A percentile compares a stretch with the other conserved stretches of the same genome.
Conservation (phyloP, 164 flowering plant genomes). For the Taxillus chinensis region DNA sequence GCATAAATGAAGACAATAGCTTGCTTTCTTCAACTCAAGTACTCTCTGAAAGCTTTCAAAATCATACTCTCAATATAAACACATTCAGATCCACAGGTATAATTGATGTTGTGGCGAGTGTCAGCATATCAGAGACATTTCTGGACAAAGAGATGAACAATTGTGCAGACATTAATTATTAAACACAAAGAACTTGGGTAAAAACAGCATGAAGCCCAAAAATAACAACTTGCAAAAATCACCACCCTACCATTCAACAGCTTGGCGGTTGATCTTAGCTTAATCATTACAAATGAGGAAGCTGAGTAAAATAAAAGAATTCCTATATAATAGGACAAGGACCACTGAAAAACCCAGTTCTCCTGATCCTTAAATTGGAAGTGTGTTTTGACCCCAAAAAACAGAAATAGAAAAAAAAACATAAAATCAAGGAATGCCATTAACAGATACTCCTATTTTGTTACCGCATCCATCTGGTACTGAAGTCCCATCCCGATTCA, state of each 20-base stretch:
- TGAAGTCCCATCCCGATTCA: slow-evolving; percentile 97
- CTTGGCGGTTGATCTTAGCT: no score
- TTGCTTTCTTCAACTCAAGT: neutral
- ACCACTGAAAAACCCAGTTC: no score
- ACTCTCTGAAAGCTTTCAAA: neutral
- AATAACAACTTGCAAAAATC: neutral
- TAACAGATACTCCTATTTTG: neutral
- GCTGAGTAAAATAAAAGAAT: neutral
- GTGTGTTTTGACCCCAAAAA: no score
- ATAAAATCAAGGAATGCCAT: neutral
- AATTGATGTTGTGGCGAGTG: slow-evolving; percentile 66
- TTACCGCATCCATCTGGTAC: slow-evolving; percentile 97
- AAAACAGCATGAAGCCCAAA: neutral
- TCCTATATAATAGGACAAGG: no score
- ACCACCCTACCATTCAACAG: no score
- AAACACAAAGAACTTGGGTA: neutral
- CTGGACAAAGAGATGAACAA: slow-evolving; percentile 26
- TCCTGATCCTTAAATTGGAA: no score
- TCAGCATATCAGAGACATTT: slow-evolving; percentile 58
- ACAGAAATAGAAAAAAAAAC: neutral
- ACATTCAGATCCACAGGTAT: slow-evolving; percentile 90
- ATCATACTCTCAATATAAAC: slow-evolving; percentile 56
- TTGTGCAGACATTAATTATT: neutral
- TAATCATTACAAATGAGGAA: neutral
- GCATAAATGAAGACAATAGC: neutral